Conservation (phyloP, 306 rosid species). For the Arachis stenosperma region DNA sequence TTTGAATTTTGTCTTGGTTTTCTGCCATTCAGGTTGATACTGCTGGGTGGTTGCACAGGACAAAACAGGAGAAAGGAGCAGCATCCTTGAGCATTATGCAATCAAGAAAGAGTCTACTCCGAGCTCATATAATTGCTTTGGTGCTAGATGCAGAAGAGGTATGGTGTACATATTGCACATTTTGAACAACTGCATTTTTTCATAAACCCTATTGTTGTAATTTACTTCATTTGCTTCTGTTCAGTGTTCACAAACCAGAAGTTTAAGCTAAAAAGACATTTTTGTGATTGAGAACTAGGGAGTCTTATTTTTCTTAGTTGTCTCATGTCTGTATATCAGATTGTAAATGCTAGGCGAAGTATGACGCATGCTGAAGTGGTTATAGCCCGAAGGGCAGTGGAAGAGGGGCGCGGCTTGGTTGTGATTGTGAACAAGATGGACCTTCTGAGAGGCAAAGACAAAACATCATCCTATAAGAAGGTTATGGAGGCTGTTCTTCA, state of each 20-base stretch:
- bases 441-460: slow-evolving; percentile 66
- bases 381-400: slow-evolving; percentile 92
- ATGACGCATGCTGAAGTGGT: slow-evolving; percentile 94
- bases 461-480: slow-evolving; percentile 54
- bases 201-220: slow-evolving; percentile 6
- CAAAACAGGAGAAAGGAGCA: slow-evolving; percentile 87
- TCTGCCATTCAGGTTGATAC: slow-evolving; percentile 78
- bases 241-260: slow-evolving; percentile 2
- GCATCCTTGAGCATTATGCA: slow-evolving; percentile 94
- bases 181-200: slow-evolving; percentile 25
- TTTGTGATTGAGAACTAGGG: slow-evolving; percentile 15
- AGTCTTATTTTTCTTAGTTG: slow-evolving; percentile 31
- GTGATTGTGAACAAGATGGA: slow-evolving; percentile 99
- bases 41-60: slow-evolving; percentile 95
- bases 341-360: slow-evolving; percentile 74
- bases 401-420: slow-evolving; percentile 97
- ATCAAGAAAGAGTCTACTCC: slow-evolving; percentile 87
- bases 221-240: slow-evolving; percentile 22
- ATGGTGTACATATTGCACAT: slow-evolving; percentile 26
- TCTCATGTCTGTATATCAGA: slow-evolving; percentile 47
- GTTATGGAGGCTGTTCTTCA: slow-evolving; percentile 80
- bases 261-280: slow-evolving; percentile 18
- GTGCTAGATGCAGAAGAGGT: slow-evolving; percentile 98
- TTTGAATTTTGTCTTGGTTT: slow-evolving; percentile 30
- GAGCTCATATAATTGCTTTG: slow-evolving; percentile 92